Base-by-base conservation (phyloP, 2,329 filamentous ascomycete genomes). In the Mariannaea sp. region DNA sequence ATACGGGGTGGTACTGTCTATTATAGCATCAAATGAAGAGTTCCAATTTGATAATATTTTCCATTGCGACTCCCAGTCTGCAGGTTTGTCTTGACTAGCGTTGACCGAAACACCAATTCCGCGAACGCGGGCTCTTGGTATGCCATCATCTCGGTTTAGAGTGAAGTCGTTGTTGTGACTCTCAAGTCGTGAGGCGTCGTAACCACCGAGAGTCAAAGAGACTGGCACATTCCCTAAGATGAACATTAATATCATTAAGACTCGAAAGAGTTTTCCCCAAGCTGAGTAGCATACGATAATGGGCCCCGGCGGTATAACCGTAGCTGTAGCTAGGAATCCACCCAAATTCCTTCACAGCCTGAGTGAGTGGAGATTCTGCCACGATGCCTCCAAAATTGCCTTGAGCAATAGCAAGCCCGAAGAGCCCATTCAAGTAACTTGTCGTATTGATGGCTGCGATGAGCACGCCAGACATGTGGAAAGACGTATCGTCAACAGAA, bases 251-350 rank as follows among this genome's bases (percentile, higher is more conserved):
- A 12, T 22, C n/a, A 16, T n/a, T 7, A 7, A 17, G 12, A 13
- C 24, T 5, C 8, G 20, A 19, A 9, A 13, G 17, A 8, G n/a
- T 14, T 16, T n/a, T n/a, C n/a, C n/a, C n/a, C 5, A 8, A n/a
- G 22, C 10, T 3, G 29, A 12, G 22, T n/a, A 13, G 52, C 80
- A 68, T 73, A 86, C 85, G 79, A 65, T 91, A 91, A 56, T 80
- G 80, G n/a, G 87, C 87, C 13, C 89, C 89, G 33, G 88, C 88
- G 3, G 88, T 91, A 68, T 86, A 92, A 45, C 86, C 87, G 67
- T 88, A 91, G 35, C 86, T 89, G 57, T 89, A 78, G 67, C 88
- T 90, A 1, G 87, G 85, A 41, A 91, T 88, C 52, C 73, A 74
- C 7, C 81, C 80, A 51, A 80, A 77, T 9, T 78, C 70, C 65